Evolutionary conservation across 495 filamentous ascomycete species (phyloP), one percentile per base, ranked within the genome.

Genomic region (Talaromyces adpressus): DNA sequence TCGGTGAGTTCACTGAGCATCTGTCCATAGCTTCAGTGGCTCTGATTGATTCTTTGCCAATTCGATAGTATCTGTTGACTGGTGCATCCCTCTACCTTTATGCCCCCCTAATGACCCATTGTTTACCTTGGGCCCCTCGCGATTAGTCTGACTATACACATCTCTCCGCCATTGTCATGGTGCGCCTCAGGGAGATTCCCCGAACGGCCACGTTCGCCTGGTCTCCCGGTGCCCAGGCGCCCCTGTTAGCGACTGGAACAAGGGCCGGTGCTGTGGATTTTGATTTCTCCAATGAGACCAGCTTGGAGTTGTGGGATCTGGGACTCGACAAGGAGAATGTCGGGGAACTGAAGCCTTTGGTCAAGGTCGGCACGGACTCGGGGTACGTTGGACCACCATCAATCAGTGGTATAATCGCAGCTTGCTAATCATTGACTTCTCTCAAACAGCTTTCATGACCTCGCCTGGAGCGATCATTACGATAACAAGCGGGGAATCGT

Each of bases 191-290:
- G 80, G 92, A 98, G 79, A 93, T 99, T 71, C 89, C 92, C 70
- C 84, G 94, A 77, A 98, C 94, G 63, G 93, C 93, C 75, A 90
- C 93, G 70, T 98, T 99, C 71, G 91, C 95, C 64, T 99, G 94
- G 93, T 94, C 92, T 64, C 89, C 92, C 14, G 87, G 88, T 62
- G 75, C 89, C 51, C 79, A 82, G 36, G 81, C 83, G 63, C 91
- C 92, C 66, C 82, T 95, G 68, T 81, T 99, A 61, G 93, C 92
- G 49, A 98, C 94, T n/a, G 94, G 94, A 69, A 98, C 94, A 25
- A 85, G 91, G 69, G 92, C 93, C 62, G 94, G 94, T 60, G 94
- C 94, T 65, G 92, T 98, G 18, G 91, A 94, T 76, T 92, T 90
- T 68, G 93, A 97, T 73, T 98, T 99, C 80, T 98, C 94, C 5